These are phyloP conservation scores for Erythrobasidium yunnanense DNA, from an alignment of 768 basidiomycete genomes.

Conservation along the genomic window DNA sequence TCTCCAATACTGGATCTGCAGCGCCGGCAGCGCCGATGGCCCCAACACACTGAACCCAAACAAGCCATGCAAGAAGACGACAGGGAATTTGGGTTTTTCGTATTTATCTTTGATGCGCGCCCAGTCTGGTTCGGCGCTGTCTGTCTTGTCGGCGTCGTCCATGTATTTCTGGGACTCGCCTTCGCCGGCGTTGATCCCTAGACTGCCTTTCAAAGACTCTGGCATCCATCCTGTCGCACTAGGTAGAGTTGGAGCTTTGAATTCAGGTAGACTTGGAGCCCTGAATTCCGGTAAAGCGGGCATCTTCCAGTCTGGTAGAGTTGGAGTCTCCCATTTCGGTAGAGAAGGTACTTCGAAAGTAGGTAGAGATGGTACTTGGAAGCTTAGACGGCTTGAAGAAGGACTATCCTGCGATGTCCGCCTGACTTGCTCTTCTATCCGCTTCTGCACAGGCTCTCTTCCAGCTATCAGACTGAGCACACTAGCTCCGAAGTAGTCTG, in stretches of 20 bases:
- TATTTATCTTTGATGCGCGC: conserved; percentile 24
- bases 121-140: conserved; percentile 15
- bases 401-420: not conserved
- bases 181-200: conserved; percentile 4
- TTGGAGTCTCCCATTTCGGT: not conserved
- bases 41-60: conserved; percentile 12
- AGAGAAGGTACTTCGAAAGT: not conserved
- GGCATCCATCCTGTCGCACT: conserved; percentile 8
- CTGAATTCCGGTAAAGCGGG: conserved; percentile 4
- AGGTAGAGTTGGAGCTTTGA: not conserved
- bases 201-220: not conserved
- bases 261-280: conserved; percentile 6
- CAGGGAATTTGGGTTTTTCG: conserved; percentile 18
- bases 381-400: not conserved
- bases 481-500: conserved; percentile 12
- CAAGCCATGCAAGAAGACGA: conserved; percentile 19
- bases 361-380: conserved; percentile 2
- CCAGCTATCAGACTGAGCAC: conserved; percentile 8
- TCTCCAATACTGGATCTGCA: conserved; percentile 63
- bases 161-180: conserved; percentile 11
- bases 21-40: not conserved
- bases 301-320: not conserved
- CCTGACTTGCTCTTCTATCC: not conserved
- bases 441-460: conserved; percentile 6
- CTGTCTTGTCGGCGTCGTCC: conserved; percentile 20